A percentile compares a stretch with the other conserved stretches of the same genome.
Evolutionary conservation across 1,284 basidiomycete genomes (phyloP).

Genomic region (Filobasidium uniguttulatum): DNA sequence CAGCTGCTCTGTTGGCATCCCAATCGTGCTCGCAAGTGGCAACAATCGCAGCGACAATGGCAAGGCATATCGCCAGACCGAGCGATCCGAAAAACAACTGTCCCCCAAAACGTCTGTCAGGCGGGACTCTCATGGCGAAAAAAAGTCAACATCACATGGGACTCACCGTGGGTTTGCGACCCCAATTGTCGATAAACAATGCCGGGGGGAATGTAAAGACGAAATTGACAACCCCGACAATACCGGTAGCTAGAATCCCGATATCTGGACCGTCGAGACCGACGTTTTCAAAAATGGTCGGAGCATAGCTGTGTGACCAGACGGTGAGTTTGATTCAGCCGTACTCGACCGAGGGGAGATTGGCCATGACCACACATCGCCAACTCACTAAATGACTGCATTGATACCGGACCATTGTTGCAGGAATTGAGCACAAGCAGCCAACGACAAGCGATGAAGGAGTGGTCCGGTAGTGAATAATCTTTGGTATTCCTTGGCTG

Average conservation of each 20-base stretch:
- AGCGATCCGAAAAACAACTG: constrained; percentile 29
- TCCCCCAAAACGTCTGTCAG: too few species aligned
- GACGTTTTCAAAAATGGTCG: constrained; percentile 15
- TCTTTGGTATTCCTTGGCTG: constrained; percentile 31
- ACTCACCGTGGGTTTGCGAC: constrained; percentile 30
- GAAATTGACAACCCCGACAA: constrained; percentile 55
- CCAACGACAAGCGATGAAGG: constrained; percentile 28
- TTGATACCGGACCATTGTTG: constrained; percentile 36
- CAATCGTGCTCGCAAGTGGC: constrained; percentile 23
- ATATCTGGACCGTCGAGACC: constrained; percentile 39
- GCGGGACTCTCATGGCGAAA: too few species aligned
- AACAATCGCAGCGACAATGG: constrained; percentile 29
- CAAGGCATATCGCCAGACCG: constrained; percentile 33
- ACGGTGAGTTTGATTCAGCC: not conserved
- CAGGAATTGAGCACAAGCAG: constrained; percentile 31
- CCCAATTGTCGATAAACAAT: constrained; percentile 32
- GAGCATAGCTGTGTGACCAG: constrained; percentile 20
- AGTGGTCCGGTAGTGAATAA: constrained; percentile 30
- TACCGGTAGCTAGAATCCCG: constrained; percentile 59
- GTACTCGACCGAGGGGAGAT: too few species aligned
- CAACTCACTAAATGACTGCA: constrained; percentile 15
- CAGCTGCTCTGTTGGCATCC: constrained; percentile 24
- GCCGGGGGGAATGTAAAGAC: constrained; percentile 34
- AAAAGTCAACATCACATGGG: too few species aligned
- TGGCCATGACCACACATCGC: too few species aligned